Conservation (phyloP, 1,284 basidiomycete species). For the Microbotryum lychnidis-dioicae region DNA sequence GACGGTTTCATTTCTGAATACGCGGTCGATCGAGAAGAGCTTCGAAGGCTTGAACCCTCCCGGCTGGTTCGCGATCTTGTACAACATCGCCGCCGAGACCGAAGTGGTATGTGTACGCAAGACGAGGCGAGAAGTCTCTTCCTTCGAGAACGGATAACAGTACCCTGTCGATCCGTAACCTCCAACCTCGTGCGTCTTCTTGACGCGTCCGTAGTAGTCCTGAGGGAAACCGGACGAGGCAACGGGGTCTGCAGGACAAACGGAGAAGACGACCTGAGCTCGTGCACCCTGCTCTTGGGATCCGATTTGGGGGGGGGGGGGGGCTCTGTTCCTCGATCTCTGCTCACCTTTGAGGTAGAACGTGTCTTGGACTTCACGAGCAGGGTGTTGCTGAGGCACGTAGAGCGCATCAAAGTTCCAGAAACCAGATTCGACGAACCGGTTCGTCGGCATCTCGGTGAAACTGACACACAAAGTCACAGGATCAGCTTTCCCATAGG, state of each 20-base stretch:
- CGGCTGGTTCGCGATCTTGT: slow-evolving; percentile 67
- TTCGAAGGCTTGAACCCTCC: slow-evolving; percentile 91
- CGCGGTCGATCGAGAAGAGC: slow-evolving; percentile 94
- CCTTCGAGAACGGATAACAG: slow-evolving; percentile 88
- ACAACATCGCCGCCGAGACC: slow-evolving; percentile 88
- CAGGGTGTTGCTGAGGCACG: slow-evolving; percentile 98
- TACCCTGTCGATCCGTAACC: slow-evolving; percentile 97
- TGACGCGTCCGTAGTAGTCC: slow-evolving; percentile 84
- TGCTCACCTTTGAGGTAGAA: slow-evolving; percentile 85
- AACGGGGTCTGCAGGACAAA: slow-evolving; percentile 60
- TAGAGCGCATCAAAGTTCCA: slow-evolving; percentile 99
- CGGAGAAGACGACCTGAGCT: too few species aligned
- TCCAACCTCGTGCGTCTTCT: slow-evolving; percentile 68
- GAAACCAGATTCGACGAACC: slow-evolving; percentile 96
- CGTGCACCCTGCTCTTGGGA: neutral
- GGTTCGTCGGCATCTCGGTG: slow-evolving; percentile 97
- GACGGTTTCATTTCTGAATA: slow-evolving; percentile 98
- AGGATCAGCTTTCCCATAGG: neutral
- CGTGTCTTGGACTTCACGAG: slow-evolving; percentile 95
- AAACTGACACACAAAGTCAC: slow-evolving; percentile 54
- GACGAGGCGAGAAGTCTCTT: slow-evolving; percentile 84
- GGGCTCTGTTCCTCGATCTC: neutral
- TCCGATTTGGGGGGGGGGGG: too few species aligned
- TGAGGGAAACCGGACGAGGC: slow-evolving; percentile 66
- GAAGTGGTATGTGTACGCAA: slow-evolving; percentile 97